A percentile compares a stretch with the other conserved stretches of the same genome.
Conservation (phyloP, 2,329 filamentous ascomycete species). For the Alternaria solani region DNA sequence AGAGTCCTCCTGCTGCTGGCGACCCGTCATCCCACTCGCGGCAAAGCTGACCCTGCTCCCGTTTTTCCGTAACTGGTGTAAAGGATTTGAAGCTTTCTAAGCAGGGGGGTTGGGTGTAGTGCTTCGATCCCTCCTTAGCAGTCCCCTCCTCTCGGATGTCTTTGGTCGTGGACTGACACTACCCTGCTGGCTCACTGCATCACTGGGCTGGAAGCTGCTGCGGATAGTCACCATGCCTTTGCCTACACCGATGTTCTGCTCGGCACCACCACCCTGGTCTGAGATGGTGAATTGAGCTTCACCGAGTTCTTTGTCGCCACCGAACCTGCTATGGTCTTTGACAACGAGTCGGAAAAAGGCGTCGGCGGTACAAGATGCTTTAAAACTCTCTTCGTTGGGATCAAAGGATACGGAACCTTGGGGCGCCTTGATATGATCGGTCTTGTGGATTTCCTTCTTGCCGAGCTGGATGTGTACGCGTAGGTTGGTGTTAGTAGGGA, state of each 20-base stretch:
- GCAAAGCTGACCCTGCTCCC: background rate
- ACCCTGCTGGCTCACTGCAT: slow-evolving; percentile 39
- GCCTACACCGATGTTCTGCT: slow-evolving; percentile 79
- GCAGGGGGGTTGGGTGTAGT: slow-evolving; percentile 7
- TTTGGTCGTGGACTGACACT: slow-evolving; percentile 38
- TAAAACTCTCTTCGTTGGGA: slow-evolving; percentile 72
- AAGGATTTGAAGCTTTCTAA: slow-evolving; percentile 2
- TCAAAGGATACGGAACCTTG: slow-evolving; percentile 64
- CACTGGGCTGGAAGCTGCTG: slow-evolving; percentile 72
- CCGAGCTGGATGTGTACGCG: slow-evolving; percentile 76
- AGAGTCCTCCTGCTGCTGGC: background rate
- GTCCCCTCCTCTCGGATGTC: slow-evolving; percentile 50
- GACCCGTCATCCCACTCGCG: background rate
- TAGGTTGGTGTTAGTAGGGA: slow-evolving; percentile 77
- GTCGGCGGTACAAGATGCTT: slow-evolving; percentile 78
- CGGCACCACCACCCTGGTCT: slow-evolving; percentile 71
- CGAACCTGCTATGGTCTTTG: slow-evolving; percentile 85
- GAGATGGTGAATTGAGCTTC: slow-evolving; percentile 92
- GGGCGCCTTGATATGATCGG: slow-evolving; percentile 82
- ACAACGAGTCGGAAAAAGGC: slow-evolving; percentile 86
- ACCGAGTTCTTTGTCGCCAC: slow-evolving; percentile 82
- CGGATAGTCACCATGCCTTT: slow-evolving; percentile 74
- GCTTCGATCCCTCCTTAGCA: slow-evolving; percentile 52
- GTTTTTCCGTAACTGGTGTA: background rate
- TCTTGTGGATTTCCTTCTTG: slow-evolving; percentile 84